Evolutionary conservation across 441 rosid species (phyloP).

Genomic region (Adansonia madagascariensis): DNA sequence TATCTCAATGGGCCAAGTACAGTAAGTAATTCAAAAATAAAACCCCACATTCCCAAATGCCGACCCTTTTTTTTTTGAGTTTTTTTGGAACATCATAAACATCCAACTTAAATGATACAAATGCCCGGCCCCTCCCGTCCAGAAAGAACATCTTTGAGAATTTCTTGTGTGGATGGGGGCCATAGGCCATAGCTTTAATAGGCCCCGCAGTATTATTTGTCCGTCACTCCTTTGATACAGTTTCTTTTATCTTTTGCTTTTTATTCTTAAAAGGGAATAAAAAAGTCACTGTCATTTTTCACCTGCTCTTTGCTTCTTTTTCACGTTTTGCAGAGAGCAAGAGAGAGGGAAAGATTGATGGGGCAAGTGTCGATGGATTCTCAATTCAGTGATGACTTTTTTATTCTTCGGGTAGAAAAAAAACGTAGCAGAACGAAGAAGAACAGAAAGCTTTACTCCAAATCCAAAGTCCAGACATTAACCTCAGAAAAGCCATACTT

Average conservation of each 20-base stretch:
- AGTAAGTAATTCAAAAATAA: background rate
- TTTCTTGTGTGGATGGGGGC: slow-evolving; percentile 15
- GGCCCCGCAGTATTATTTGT: slow-evolving; percentile 42
- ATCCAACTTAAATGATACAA: slow-evolving; percentile 32
- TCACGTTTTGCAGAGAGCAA: slow-evolving; percentile 53
- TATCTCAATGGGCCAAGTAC: background rate
- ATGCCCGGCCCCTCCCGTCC: slow-evolving; percentile 26
- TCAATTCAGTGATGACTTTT: slow-evolving; percentile 38
- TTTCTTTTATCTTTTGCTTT: background rate
- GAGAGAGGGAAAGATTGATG: slow-evolving; percentile 42
- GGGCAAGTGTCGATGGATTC: slow-evolving; percentile 49
- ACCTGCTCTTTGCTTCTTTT: slow-evolving; percentile 63
- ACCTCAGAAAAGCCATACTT: slow-evolving; percentile 30
- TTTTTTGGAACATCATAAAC: slow-evolving; percentile 32
- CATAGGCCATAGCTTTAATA: slow-evolving; percentile 17
- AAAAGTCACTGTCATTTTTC: slow-evolving; percentile 27
- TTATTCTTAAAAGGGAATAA: background rate
- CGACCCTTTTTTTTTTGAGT: background rate
- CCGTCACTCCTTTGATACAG: background rate
- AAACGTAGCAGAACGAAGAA: no score
- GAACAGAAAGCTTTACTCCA: background rate
- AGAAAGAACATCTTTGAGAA: slow-evolving; percentile 19
- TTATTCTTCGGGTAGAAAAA: slow-evolving; percentile 25
- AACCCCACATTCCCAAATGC: background rate
- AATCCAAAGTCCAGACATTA: slow-evolving; percentile 9